Percentiles rank a stretch among this genome's conserved stretches.
Conservation (phyloP, 2,329 filamentous ascomycete species). For the Xylariaceae sp. region DNA sequence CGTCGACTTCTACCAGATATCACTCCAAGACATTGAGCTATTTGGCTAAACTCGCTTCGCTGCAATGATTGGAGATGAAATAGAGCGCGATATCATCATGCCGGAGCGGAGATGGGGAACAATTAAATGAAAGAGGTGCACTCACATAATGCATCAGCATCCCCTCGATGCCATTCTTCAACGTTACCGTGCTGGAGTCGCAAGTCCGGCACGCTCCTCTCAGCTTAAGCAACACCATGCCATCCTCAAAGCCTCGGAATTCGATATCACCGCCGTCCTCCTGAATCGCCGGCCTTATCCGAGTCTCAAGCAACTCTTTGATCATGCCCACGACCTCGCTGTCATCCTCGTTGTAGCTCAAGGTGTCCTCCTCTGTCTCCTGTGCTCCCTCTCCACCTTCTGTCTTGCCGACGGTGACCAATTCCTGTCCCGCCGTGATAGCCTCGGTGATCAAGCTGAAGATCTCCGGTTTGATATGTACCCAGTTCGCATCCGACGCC, state of each 20-base stretch:
- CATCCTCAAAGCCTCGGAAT: constrained; percentile 85
- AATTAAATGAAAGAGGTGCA: constrained; percentile 31
- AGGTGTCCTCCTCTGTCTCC: constrained; percentile 63
- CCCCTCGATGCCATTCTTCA: constrained; percentile 97
- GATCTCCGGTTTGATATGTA: constrained; percentile 91
- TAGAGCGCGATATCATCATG: background rate
- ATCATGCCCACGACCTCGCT: constrained; percentile 97
- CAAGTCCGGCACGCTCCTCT: constrained; percentile 93
- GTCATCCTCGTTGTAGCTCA: constrained; percentile 87
- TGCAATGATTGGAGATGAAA: background rate
- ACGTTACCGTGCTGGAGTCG: constrained; percentile 92
- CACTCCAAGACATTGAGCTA: background rate
- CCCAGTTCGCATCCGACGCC: constrained; percentile 84
- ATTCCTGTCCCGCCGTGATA: constrained; percentile 78
- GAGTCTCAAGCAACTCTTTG: constrained; percentile 93
- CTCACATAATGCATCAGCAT: constrained; percentile 97
- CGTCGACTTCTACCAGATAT: background rate
- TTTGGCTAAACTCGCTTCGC: background rate
- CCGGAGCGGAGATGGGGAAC: background rate
- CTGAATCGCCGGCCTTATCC: constrained; percentile 93
- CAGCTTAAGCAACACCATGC: constrained; percentile 83
- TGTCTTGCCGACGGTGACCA: constrained; percentile 72
- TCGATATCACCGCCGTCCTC: constrained; percentile 98
- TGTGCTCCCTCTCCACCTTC: constrained; percentile 47
- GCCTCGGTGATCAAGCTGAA: constrained; percentile 94